Conservation (phyloP, 2,329 filamentous ascomycete species). For the Sphaerostilbella broomeana region DNA sequence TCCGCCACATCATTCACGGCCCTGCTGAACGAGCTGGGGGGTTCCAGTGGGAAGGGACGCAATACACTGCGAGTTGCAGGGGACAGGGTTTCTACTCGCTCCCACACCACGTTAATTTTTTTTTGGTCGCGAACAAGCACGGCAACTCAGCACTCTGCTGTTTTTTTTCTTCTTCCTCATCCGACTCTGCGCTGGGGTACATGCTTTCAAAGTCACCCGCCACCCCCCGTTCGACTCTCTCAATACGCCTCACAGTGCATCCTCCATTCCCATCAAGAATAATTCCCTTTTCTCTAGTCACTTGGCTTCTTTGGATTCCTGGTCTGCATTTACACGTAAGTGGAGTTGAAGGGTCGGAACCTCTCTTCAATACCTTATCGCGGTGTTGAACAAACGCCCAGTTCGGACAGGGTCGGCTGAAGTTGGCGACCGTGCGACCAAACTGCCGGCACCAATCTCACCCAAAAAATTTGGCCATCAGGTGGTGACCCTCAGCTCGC, state of each 20-base stretch:
- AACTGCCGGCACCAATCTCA: constrained; percentile 6
- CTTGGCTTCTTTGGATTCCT: too few relatives aligned
- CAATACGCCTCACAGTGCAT: constrained; percentile 5
- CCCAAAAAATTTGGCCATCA: not conserved
- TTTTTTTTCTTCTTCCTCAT: not conserved
- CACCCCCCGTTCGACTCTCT: not conserved
- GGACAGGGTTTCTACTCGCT: constrained; percentile 4
- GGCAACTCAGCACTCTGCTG: not conserved
- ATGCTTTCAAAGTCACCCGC: constrained; percentile 8
- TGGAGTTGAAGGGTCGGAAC: too few relatives aligned
- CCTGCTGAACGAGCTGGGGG: constrained; percentile 5
- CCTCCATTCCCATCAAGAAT: constrained; percentile 2
- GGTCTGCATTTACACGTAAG: too few relatives aligned
- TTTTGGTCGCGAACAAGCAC: not conserved
- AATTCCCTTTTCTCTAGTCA: too few relatives aligned
- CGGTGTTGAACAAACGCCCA: too few relatives aligned
- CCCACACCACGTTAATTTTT: not conserved
- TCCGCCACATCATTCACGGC: constrained; percentile 4
- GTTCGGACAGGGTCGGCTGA: too few relatives aligned
- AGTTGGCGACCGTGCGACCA: constrained; percentile 1
- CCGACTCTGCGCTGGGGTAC: not conserved
- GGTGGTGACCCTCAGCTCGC: constrained; percentile 3
- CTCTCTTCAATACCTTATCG: too few relatives aligned
- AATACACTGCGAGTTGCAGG: constrained; percentile 1
- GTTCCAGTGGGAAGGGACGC: constrained; percentile 2